Evolutionary conservation across 768 basidiomycete genomes (phyloP), one percentile per base, ranked within the genome.

Genomic region (Pleurotus ostreatus): DNA sequence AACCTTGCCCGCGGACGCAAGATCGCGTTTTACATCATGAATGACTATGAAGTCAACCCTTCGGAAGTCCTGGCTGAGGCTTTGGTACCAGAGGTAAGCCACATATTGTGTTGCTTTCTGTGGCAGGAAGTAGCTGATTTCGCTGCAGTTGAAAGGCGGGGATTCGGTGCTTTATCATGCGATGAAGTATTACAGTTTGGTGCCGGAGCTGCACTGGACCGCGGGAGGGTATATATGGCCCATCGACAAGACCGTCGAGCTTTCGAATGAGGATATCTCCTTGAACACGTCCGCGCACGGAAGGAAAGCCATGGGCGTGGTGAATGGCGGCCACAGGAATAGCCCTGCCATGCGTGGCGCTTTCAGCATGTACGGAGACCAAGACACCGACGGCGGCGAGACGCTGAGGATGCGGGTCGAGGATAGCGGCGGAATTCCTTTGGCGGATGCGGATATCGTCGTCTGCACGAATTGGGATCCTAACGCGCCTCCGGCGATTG

Each of bases 161-260:
- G 90, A 92, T 63, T 83, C 85, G 3, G 67, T 89, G 30, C 69
- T 92, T 6, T 90, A 89, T 66, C 86, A 89, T 51, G 86, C 89
- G 2, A 71, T 92, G 66, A 89, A 88, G 67, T 68, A 86, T 39
- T 89, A 84, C 74, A 90, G 90, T 58, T 81, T 92, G 46, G 68
- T 72, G 1, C 87, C 88, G 0, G 87, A 87, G 58, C 77, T 92
- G 1, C 87, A 87, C 57, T 92, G 88, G 86, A 83, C 85, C 15
- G 90, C 91, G 30, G 89, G 89, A 1, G 89, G 89, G 16, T 91
- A 87, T 66, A 76, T 92, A 59, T 92, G 91, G 90, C 84, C 89
- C 0, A 75, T 82, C 22, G 86, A 88, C 62, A 80, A 81, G 49
- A 78, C 81, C 0, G 85, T 91, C 16, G 87, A 91, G 63, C 46